Base-by-base conservation (phyloP, 2,329 filamentous ascomycete genomes). In the Beauveria scarabaeidicola region DNA sequence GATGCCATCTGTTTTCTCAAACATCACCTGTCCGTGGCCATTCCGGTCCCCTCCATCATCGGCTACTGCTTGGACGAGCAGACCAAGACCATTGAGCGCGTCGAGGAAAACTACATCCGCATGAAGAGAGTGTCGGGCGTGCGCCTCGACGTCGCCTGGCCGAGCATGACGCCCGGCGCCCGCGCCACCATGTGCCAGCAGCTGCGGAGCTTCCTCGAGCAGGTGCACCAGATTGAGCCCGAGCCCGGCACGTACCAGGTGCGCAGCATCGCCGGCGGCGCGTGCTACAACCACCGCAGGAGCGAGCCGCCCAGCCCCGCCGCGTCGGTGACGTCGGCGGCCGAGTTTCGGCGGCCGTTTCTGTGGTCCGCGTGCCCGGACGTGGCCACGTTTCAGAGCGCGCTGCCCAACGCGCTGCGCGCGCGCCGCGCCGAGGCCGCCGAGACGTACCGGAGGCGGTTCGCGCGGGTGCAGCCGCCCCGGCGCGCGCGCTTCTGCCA, bases 401-500 rank as follows among this genome's bases (percentile, higher is more conserved):
- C 63, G 27, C 59, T 64, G 6, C 62, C 63, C 11, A 59, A 53
- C n/a, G 57, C 62, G 5, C 57, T 64, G 23, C 32, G 41, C 21
- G 38, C 59, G 1, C 61, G 61, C 17, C 62, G 58, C 23, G 61
- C 62, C 11, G 62, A 63, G 44, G 52, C 29, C 54, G 61, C 51
- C 13, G 56, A 54, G 9, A 60, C 53, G 36, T 65, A 61, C 27
- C 62, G 63, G 41, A 38, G 23, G 13, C 44, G 52, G 36, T 53
- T 64, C 9, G 15, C n/a, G 43, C 43, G 10, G 43, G 9, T 11
- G 43, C 43, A 21, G 43, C 8, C 43, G n/a, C n/a, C 43, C 43
- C 43, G n/a, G n/a, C 23, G 23, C 23, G 44, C 60, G 23, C 19
- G 23, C 15, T 72, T 73, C 25, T 69, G 69, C 5, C 71, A 72